Evolutionary conservation across 352 stramenopile species (phyloP).

Genomic region (Phytophthora palmivora): DNA sequence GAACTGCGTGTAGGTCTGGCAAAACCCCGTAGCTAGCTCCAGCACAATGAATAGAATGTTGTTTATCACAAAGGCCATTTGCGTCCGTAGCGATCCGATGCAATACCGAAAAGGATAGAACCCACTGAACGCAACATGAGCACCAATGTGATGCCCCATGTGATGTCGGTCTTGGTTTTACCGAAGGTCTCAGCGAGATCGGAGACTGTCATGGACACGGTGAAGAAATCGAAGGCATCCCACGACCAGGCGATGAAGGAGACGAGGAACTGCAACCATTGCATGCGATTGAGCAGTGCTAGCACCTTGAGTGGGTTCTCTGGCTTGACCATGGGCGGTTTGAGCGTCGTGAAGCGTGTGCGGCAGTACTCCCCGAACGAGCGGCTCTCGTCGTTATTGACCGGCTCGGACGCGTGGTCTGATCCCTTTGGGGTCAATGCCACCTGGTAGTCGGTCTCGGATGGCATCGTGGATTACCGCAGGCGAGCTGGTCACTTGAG

Average conservation of each 20-base stretch:
- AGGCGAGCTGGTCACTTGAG: slow-evolving; percentile 18
- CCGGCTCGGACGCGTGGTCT: slow-evolving; percentile 23
- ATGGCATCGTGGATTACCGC: slow-evolving; percentile 26
- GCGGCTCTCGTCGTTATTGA: slow-evolving; percentile 33
- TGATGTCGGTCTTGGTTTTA: slow-evolving; percentile 57
- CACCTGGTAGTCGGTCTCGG: slow-evolving; percentile 37
- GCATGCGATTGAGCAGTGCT: slow-evolving; percentile 40
- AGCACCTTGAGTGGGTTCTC: slow-evolving; percentile 40
- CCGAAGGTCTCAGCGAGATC: slow-evolving; percentile 55
- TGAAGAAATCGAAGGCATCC: slow-evolving; percentile 74
- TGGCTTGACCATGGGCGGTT: slow-evolving; percentile 41
- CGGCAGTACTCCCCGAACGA: slow-evolving; percentile 46
- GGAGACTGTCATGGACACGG: slow-evolving; percentile 56
- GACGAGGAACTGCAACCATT: slow-evolving; percentile 49
- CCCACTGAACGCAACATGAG: slow-evolving; percentile 62
- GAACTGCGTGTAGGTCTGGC: slow-evolving; percentile 50
- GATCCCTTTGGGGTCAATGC: slow-evolving; percentile 36
- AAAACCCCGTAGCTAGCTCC: slow-evolving; percentile 51
- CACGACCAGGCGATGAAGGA: slow-evolving; percentile 53
- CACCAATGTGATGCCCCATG: slow-evolving; percentile 63
- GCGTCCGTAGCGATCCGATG: slow-evolving; percentile 50
- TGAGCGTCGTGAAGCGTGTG: slow-evolving; percentile 52
- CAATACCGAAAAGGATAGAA: slow-evolving; percentile 50
- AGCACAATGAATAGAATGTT: slow-evolving; percentile 56
- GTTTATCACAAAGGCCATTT: slow-evolving; percentile 53